Conservation (phyloP, 1,139 yeast species). For the Debaryomyces subglobosus region DNA sequence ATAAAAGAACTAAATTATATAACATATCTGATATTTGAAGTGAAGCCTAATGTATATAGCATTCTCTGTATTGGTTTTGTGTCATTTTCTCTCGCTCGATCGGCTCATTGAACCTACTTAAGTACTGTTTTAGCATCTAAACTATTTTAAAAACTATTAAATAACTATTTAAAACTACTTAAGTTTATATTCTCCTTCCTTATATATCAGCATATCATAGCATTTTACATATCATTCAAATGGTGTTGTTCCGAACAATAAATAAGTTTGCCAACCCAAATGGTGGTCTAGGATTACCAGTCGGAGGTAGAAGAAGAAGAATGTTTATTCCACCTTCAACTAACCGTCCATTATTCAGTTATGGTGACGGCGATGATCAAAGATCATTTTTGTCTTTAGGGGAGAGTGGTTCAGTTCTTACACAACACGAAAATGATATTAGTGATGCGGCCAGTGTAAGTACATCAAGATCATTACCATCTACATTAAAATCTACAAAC, state of each 20-base stretch:
- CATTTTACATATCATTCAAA: slow-evolving; percentile 14
- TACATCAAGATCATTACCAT: slow-evolving; percentile 64
- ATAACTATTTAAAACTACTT: not conserved
- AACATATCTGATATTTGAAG: too few relatives aligned
- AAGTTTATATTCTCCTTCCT: not conserved
- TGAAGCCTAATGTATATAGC: not conserved
- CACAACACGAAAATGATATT: slow-evolving; percentile 41
- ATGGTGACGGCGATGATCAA: slow-evolving; percentile 65
- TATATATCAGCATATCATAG: not conserved
- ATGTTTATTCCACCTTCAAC: slow-evolving; percentile 74
- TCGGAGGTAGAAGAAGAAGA: slow-evolving; percentile 43
- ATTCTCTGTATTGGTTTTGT: not conserved
- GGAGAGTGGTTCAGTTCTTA: slow-evolving; percentile 45
- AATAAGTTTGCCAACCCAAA: slow-evolving; percentile 48
- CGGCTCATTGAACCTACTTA: not conserved
- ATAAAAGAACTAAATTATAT: not conserved
- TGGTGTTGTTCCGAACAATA: slow-evolving; percentile 48
- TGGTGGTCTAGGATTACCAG: slow-evolving; percentile 34
- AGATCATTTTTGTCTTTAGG: slow-evolving; percentile 59
- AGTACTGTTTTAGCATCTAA: too few relatives aligned
- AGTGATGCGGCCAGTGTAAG: slow-evolving; percentile 57
- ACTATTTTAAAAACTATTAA: not conserved
- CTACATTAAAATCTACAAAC: slow-evolving; percentile 55
- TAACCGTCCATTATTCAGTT: slow-evolving; percentile 64
- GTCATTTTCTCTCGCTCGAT: not conserved